Conservation (phyloP, 1,139 yeast genomes). For the Kodamaea derodonti region DNA sequence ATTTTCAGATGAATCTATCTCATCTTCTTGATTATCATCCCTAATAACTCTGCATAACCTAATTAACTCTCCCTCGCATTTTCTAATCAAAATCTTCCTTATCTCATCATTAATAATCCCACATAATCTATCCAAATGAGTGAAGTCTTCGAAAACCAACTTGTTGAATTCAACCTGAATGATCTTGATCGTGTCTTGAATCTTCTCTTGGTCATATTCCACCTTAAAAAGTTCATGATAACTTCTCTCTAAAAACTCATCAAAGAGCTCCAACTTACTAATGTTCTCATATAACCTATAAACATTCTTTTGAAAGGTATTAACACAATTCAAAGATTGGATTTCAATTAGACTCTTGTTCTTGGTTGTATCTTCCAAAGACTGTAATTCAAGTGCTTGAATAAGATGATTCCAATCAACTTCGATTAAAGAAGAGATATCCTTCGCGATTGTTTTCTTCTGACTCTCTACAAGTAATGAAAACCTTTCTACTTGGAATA, state of each 20-base stretch:
- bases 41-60: conserved; percentile 3
- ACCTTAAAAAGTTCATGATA: conserved; percentile 22
- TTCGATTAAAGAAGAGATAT: conserved; percentile 23
- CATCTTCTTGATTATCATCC: not conserved
- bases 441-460: conserved; percentile 26
- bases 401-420: conserved; percentile 56
- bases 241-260: conserved; percentile 15
- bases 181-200: conserved; percentile 18
- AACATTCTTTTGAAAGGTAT: conserved; percentile 35
- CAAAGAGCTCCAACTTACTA: conserved; percentile 25
- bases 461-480: conserved; percentile 41
- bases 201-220: conserved; percentile 20
- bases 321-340: conserved; percentile 35
- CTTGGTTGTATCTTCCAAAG: conserved; percentile 7
- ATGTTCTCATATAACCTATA: conserved; percentile 26
- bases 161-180: conserved; percentile 43
- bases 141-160: conserved; percentile 39
- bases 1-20: conserved; percentile 3
- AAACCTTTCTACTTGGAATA: conserved; percentile 27
- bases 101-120: conserved; percentile 38
- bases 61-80: conserved; percentile 25
- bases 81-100: conserved; percentile 26
- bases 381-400: conserved; percentile 44
- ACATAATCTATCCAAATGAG: conserved; percentile 35
- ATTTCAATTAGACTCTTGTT: conserved; percentile 33